phyloP scores from a whole-genome alignment of 2,329 filamentous ascomycete genomes.

The Scleromitrula shiraiana region DNA sequence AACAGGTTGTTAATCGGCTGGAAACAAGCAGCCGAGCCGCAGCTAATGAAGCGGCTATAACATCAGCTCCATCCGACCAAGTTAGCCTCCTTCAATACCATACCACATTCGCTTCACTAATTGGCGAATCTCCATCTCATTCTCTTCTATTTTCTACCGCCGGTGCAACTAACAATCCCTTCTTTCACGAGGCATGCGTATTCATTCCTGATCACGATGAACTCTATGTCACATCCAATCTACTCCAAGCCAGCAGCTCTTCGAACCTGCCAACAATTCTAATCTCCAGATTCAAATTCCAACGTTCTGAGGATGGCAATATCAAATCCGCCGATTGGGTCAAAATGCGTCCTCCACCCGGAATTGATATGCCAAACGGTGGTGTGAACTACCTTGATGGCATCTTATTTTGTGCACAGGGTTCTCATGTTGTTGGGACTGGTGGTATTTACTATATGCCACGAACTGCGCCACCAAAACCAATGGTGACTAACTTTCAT shows the following conservation, averaged over 20 bases:
- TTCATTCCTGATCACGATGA: constrained; percentile 34
- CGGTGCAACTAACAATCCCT: constrained; percentile 35
- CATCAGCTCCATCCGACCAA: constrained; percentile 17
- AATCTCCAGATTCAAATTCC: constrained; percentile 36
- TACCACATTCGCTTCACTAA: constrained; percentile 29
- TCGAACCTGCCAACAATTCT: constrained; percentile 36
- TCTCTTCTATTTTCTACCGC: constrained; percentile 37
- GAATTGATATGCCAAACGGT: constrained; percentile 29
- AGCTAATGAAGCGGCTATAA: constrained; percentile 10
- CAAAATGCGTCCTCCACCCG: constrained; percentile 32
- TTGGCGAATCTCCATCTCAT: constrained; percentile 30
- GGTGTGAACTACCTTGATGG: constrained; percentile 20
- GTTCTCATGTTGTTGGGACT: constrained; percentile 2
- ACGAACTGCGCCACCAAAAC: constrained; percentile 13
- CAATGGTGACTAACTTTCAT: constrained; percentile 49
- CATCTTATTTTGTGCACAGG: constrained; percentile 23
- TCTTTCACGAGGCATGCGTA: constrained; percentile 40
- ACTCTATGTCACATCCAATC: constrained; percentile 39
- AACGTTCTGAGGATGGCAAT: constrained; percentile 20
- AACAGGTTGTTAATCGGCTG: background rate
- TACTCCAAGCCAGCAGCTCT: constrained; percentile 33
- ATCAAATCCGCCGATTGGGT: constrained; percentile 29
- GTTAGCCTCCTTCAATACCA: constrained; percentile 34
- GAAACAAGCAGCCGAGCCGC: constrained; percentile 1
- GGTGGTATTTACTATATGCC: constrained; percentile 20